A percentile compares a stretch with the other conserved stretches of the same genome.
phyloP scores from a whole-genome alignment of 2,329 filamentous ascomycete species.

The Aureobasidium melanogenum region DNA sequence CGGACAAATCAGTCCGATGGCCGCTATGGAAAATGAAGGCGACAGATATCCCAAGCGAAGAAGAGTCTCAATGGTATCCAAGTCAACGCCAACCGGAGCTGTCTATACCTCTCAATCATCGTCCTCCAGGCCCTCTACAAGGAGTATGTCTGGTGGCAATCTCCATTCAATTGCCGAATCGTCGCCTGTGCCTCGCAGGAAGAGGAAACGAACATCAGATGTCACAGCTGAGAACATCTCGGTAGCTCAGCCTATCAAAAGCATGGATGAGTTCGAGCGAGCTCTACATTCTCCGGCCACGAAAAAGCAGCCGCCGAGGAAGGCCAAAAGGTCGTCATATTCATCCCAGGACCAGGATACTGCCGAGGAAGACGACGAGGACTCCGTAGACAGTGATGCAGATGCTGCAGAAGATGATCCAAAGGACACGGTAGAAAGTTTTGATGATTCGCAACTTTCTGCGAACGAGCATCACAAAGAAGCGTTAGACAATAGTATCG shows the following conservation, averaged over 20 bases:
- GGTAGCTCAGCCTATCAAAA: constrained; percentile 1
- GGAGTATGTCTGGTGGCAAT: constrained; percentile 13
- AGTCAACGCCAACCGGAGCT: constrained; percentile 12
- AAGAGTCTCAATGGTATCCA: constrained; percentile 12
- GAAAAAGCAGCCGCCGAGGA: constrained; percentile 5
- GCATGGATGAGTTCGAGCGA: background rate
- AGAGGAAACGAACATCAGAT: constrained; percentile 11
- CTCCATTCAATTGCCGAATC: constrained; percentile 12
- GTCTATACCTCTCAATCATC: constrained; percentile 10
- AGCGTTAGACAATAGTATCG: background rate
- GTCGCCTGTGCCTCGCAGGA: constrained; percentile 1
- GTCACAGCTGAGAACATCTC: constrained; percentile 10
- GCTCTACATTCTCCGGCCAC: background rate
- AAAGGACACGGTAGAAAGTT: constrained; percentile 5
- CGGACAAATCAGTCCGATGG: constrained; percentile 3
- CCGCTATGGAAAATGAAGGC: background rate
- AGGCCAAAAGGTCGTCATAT: constrained; percentile 1
- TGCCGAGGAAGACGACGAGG: background rate
- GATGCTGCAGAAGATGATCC: background rate
- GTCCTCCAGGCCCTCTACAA: constrained; percentile 12
- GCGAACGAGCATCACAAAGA: background rate
- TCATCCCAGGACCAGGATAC: background rate
- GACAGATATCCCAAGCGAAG: constrained; percentile 15
- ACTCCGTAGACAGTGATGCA: background rate
- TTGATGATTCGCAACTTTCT: background rate